Evolutionary conservation across 2,329 filamentous ascomycete species (phyloP).

Genomic region (Tolypocladium paradoxum): DNA sequence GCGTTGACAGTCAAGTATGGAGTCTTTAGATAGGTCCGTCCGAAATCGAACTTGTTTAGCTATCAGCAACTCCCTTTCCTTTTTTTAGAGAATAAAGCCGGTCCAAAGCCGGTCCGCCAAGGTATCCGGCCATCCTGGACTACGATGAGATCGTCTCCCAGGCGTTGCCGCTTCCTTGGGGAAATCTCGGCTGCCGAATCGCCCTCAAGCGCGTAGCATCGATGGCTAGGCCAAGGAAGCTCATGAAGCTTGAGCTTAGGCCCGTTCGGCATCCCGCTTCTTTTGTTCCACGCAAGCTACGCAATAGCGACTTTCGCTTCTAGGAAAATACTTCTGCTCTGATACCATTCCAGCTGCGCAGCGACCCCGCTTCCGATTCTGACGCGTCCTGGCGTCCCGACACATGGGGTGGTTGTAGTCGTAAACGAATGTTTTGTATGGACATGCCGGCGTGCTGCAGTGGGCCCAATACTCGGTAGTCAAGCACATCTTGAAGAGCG

Average conservation of each 20-base stretch:
- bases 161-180: not conserved
- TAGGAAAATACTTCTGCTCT: not conserved
- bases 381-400: not conserved
- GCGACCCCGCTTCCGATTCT: not conserved
- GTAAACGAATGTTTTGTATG: not conserved
- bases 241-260: not conserved
- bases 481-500: not conserved
- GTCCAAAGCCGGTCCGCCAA: not conserved
- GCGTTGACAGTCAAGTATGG: too few species aligned
- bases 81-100: not conserved
- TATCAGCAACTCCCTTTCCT: not conserved
- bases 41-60: not conserved
- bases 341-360: not conserved
- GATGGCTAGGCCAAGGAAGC: not conserved
- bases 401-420: not conserved
- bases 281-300: not conserved
- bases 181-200: not conserved
- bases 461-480: not conserved
- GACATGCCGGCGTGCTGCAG: not conserved
- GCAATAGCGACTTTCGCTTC: not conserved
- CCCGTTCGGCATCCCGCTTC: not conserved
- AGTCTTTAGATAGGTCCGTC: too few species aligned
- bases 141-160: not conserved
- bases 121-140: not conserved
- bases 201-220: not conserved